Conservation (phyloP, 345 rosid genomes). For the thale cress (Arabidopsis thaliana) region TAIR10.1 NC_003075.7:14860501-14861000, state of each 20-base stretch:
- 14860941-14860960: slow-evolving; percentile 49
- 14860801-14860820: slow-evolving; percentile 47
- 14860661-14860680: not conserved
- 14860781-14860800: slow-evolving; percentile 54
- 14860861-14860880: slow-evolving; percentile 42
- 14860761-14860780: slow-evolving; percentile 60
- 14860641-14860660: not conserved
- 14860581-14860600: slow-evolving; percentile 13
- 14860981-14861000: slow-evolving; percentile 37
- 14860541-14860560: slow-evolving; percentile 39
- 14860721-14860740: slow-evolving; percentile 39
- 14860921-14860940: slow-evolving; percentile 60
- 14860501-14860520: slow-evolving; percentile 17
- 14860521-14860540: slow-evolving; percentile 23
- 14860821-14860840: slow-evolving; percentile 50
- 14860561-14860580: slow-evolving; percentile 42
- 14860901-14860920: slow-evolving; percentile 47
- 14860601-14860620: not conserved
- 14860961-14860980: slow-evolving; percentile 52
- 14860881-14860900: slow-evolving; percentile 53
- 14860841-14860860: slow-evolving; percentile 54
- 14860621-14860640: not conserved
- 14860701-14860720: slow-evolving; percentile 48
- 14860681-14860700: not conserved
- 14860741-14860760: slow-evolving; percentile 54